Evolutionary conservation across 2,329 filamentous ascomycete species (phyloP).

Genomic region (Aspergillus niger): DNA sequence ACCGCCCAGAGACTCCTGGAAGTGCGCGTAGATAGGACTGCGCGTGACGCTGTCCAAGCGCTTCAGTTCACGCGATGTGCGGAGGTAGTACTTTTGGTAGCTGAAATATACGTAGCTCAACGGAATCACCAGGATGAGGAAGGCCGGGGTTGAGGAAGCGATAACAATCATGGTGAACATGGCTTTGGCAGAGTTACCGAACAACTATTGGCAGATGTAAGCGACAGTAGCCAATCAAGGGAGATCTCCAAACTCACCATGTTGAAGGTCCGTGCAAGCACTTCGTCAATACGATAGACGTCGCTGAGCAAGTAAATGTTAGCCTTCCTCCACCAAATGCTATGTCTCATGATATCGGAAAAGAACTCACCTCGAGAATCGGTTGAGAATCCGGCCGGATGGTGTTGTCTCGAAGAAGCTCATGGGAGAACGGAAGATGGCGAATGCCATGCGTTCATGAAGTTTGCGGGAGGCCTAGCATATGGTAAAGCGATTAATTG

Average conservation of each 20-base stretch:
- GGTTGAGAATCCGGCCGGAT: constrained; percentile 91
- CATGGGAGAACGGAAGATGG: constrained; percentile 97
- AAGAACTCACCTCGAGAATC: constrained; percentile 77
- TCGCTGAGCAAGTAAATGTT: constrained; percentile 42
- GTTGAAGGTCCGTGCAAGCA: constrained; percentile 94
- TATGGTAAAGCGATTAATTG: constrained; percentile 11
- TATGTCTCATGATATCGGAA: not conserved
- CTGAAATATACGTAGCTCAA: constrained; percentile 80
- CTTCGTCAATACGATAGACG: constrained; percentile 75
- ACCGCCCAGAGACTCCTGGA: constrained; percentile 93
- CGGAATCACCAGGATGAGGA: constrained; percentile 78
- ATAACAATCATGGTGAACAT: constrained; percentile 87
- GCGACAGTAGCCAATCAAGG: constrained; percentile 6
- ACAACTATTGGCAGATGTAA: constrained; percentile 51
- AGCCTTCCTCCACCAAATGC: not conserved
- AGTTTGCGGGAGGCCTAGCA: constrained; percentile 84
- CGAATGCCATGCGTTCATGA: constrained; percentile 94
- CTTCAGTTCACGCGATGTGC: constrained; percentile 95
- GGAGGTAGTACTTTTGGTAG: constrained; percentile 95
- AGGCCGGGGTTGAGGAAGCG: constrained; percentile 75
- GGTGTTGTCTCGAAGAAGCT: constrained; percentile 98
- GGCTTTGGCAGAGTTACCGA: constrained; percentile 72
- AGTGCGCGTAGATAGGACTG: constrained; percentile 96
- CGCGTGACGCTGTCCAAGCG: constrained; percentile 91
- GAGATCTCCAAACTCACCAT: constrained; percentile 61